Base-by-base conservation (phyloP, 768 basidiomycete genomes). In the Termitomyces bulborhizus region DNA sequence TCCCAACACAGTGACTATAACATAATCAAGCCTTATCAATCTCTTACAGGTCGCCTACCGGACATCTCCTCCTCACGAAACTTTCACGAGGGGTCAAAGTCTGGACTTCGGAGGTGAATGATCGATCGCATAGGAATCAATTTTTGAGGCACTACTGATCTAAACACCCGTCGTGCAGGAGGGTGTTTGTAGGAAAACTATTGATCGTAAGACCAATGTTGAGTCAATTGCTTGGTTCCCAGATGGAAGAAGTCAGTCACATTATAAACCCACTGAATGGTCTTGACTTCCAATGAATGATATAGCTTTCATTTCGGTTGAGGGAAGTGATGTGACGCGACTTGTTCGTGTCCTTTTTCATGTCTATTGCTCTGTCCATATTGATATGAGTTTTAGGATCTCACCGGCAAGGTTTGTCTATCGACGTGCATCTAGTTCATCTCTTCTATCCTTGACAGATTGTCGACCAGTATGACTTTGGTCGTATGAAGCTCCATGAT, bases 141-240 rank as follows among this genome's bases (percentile, higher is more conserved):
- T 36, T 40, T 8, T 2, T 44, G 21, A 53, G 43, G n/a, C n/a
- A 37, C 32, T 40, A 43, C 45, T 56, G 51, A 62, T 51, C 16
- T 29, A 1, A 29, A 15, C 11, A 27, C 9, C 16, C 3, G 7
- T 37, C 5, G 5, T 39, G 45, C 53, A 88, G 85, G 81, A 85
- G 53, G 86, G 86, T 47, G 84, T 87, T 36, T 87, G 85, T 61
- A 77, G 73, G 54, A 80, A 75, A 63, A 86, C 82, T 0, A 86
- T 90, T 45, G 78, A 84, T 57, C 75, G 86, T 8, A 67, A 73
- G 37, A 70, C 72, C 21, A 65, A 69, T 24, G 78, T 90, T 12
- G 84, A 87, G 61, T 77, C 85, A 0, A 76, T 89, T 37, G 75
- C 80, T 9, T 90, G 88, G 88, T 77, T 82, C 57, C 84, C 87